Evolutionary conservation across 1,284 basidiomycete genomes (phyloP).

Genomic region (Puccinia triticina): DNA sequence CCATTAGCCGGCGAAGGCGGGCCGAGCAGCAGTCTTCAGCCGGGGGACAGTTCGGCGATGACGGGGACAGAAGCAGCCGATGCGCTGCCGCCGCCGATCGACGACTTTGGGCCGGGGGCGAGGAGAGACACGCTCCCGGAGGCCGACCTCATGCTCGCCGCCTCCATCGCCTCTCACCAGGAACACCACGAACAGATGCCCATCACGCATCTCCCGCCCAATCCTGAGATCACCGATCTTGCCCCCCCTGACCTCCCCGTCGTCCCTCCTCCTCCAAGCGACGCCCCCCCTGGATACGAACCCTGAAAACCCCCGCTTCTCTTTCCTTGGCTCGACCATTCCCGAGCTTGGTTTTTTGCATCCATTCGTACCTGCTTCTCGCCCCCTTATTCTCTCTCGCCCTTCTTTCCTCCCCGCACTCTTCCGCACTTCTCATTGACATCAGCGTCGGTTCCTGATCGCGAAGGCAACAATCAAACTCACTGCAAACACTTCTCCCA

Average conservation of each 20-base stretch:
- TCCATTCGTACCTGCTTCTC: too few relatives aligned
- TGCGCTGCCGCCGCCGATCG: neutral
- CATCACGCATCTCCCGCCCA: neutral
- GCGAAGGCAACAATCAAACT: too few relatives aligned
- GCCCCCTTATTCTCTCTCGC: too few relatives aligned
- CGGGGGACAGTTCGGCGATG: neutral
- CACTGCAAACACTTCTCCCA: too few relatives aligned
- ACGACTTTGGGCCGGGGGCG: neutral
- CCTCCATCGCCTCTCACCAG: constrained; percentile 5
- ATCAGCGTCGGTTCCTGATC: too few relatives aligned
- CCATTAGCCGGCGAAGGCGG: neutral
- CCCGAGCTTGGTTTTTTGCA: too few relatives aligned
- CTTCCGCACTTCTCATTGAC: too few relatives aligned
- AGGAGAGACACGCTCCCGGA: constrained; percentile 26
- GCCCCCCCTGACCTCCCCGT: neutral
- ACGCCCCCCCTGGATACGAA: constrained; percentile 11
- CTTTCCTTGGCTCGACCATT: neutral
- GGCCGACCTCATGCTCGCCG: constrained; percentile 25
- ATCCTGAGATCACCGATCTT: too few relatives aligned
- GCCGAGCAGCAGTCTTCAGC: neutral
- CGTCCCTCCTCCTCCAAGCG: neutral
- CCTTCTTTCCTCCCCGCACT: too few relatives aligned
- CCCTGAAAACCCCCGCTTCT: neutral
- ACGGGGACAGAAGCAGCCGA: neutral
- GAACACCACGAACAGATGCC: constrained; percentile 15